phyloP scores from a whole-genome alignment of 1,139 yeast genomes.

The Candida sanyaensis region DNA sequence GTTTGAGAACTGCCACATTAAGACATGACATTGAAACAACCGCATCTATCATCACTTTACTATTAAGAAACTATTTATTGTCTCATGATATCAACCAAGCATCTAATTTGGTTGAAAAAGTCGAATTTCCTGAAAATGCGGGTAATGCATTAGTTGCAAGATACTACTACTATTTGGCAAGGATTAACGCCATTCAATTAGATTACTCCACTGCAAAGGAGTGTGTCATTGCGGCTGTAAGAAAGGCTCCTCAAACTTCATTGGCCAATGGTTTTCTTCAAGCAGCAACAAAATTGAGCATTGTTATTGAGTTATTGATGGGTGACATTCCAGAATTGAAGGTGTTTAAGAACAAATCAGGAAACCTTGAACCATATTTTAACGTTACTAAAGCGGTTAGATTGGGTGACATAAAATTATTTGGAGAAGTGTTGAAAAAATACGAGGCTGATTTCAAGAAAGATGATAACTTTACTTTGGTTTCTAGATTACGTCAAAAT shows the following conservation, averaged over 20 bases:
- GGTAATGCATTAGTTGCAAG: conserved; percentile 91
- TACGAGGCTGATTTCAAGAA: conserved; percentile 63
- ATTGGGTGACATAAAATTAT: conserved; percentile 83
- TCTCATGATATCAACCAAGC: conserved; percentile 87
- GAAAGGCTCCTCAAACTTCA: conserved; percentile 95
- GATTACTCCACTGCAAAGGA: conserved; percentile 92
- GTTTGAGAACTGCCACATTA: conserved; percentile 84
- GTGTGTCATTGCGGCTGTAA: conserved; percentile 85
- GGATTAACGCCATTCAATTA: conserved; percentile 87
- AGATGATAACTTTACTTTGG: conserved; percentile 85
- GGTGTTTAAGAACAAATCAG: conserved; percentile 68
- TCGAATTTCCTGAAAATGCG: conserved; percentile 83
- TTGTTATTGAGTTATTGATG: conserved; percentile 87
- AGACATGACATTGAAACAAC: conserved; percentile 93
- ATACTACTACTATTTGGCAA: conserved; percentile 86
- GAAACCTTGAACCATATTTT: conserved; percentile 71
- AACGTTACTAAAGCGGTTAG: conserved; percentile 91
- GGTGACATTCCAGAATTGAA: conserved; percentile 97
- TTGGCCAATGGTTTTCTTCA: conserved; percentile 87
- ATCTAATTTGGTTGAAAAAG: conserved; percentile 83
- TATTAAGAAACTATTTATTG: conserved; percentile 77
- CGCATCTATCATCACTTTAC: conserved; percentile 80
- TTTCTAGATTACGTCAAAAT: conserved; percentile 89
- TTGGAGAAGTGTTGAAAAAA: conserved; percentile 70
- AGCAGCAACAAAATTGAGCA: conserved; percentile 84